Evolutionary conservation across 2,329 filamentous ascomycete genomes (phyloP), one percentile per base, ranked within the genome.

Genomic region (Alternaria arbusti): DNA sequence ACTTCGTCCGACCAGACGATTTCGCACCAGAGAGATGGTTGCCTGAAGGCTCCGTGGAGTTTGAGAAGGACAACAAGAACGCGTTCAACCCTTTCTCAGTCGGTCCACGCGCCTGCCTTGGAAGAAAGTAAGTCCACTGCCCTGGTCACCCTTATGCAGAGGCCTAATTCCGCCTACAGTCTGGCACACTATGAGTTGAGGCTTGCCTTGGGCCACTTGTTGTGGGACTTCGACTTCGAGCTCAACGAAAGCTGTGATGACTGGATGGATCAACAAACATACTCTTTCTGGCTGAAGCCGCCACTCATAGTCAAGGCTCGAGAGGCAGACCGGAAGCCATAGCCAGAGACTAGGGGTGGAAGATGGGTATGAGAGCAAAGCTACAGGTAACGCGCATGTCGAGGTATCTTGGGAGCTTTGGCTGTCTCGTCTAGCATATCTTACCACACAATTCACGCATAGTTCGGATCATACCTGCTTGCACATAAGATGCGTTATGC

Each of bases 31-130:
- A 61, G 13, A 51, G 45, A 52, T 52, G 46, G 46, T 20, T 52
- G 22, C 54, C 36, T 9, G 59, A 61, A 40, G 59, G 26, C 26
- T 40, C 25, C 36, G 12, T 36, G 2, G 59, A 61, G 25, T 61
- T 61, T 9, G 20, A 32, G 15, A 44, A 46, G 17, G 59, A 61
- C 17, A 32, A 61, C 20, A 61, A 52, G 13, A 57, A 61, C 22
- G 54, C 59, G 7, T 57, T 57, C 13, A 61, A 52, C 12, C 46
- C 54, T 15, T 61, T 61, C 30, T 57, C 45, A 2, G 46, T 52
- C 17, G 54, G 54, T 15, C 59, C 46, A 40, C 54, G 59, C 36
- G 59, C 54, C 51, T 61, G 59, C 32, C 46, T 61, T 22, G 46
- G 59, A 36, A 57, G 54, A 28, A 52, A 57, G 59, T 57, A 47